Percentiles rank a stretch among this genome's conserved stretches.
Conservation (phyloP, 2,329 filamentous ascomycete genomes). For the Emmonsiellopsis sp. region DNA sequence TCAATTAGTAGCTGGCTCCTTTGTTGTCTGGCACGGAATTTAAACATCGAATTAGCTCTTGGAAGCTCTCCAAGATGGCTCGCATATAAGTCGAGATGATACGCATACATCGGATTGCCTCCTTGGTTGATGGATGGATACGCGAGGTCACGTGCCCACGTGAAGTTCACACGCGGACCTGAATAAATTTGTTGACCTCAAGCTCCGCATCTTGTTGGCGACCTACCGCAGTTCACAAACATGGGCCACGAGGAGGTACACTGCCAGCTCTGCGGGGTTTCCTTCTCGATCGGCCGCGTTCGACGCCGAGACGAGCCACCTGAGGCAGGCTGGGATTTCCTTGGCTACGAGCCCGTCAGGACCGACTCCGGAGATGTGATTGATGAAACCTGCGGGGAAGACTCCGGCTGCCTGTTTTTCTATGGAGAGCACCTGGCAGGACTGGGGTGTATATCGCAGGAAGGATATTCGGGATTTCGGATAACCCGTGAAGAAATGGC, state of each 20-base stretch:
- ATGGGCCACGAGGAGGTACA: not conserved
- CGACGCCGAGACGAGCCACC: not conserved
- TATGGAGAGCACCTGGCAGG: not conserved
- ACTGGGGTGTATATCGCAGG: not conserved
- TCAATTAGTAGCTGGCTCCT: too few species aligned
- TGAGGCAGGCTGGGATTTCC: not conserved
- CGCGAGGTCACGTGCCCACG: too few species aligned
- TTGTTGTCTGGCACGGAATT: too few species aligned
- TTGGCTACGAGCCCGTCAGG: not conserved
- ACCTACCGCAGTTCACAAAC: not conserved
- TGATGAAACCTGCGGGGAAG: not conserved
- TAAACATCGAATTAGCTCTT: too few species aligned
- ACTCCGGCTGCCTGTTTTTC: not conserved
- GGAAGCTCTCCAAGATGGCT: too few species aligned
- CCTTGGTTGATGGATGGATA: too few species aligned
- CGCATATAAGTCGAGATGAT: too few species aligned
- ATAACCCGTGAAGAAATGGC: not conserved
- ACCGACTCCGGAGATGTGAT: too few species aligned
- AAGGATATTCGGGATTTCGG: not conserved
- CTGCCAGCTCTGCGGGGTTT: not conserved
- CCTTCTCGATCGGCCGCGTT: not conserved
- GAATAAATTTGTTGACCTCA: too few species aligned
- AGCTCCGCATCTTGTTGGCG: not conserved
- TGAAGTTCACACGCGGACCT: too few species aligned
- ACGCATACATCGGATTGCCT: too few species aligned